Percentiles rank a stretch among this genome's conserved stretches.
Conservation (phyloP, 257 asterid species). For the Capsicum rhomboideum region DNA sequence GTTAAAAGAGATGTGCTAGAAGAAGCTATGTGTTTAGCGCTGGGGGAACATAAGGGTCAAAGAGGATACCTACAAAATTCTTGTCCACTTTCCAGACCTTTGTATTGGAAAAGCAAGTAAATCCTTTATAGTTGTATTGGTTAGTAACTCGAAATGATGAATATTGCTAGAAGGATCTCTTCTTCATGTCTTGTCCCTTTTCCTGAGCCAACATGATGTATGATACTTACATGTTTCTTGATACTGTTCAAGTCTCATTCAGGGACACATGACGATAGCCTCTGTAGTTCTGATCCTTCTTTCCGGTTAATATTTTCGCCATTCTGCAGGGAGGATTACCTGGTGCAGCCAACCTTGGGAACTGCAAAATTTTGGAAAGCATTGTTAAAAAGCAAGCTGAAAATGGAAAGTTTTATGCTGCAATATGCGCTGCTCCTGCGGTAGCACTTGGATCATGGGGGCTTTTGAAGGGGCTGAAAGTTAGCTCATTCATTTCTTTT, state of each 20-base stretch:
- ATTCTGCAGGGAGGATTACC: constrained; percentile 77
- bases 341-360: constrained; percentile 72
- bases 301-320: not conserved
- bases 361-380: constrained; percentile 66
- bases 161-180: not conserved
- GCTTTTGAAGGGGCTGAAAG: constrained; percentile 75
- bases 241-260: not conserved
- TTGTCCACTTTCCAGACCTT: not conserved
- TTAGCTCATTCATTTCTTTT: constrained; percentile 6
- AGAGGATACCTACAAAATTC: not conserved
- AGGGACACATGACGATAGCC: not conserved
- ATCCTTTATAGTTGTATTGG: not conserved
- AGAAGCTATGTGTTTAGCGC: not conserved
- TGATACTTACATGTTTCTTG: not conserved
- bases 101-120: not conserved
- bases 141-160: not conserved
- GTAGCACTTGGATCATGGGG: constrained; percentile 95
- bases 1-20: not conserved
- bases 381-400: constrained; percentile 68
- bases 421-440: constrained; percentile 97
- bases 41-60: not conserved
- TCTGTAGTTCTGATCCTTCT: not conserved
- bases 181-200: not conserved
- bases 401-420: constrained; percentile 60
- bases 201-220: not conserved